Evolutionary conservation across 148 eudicot genomes (phyloP).

Genomic region (Silene conica): DNA sequence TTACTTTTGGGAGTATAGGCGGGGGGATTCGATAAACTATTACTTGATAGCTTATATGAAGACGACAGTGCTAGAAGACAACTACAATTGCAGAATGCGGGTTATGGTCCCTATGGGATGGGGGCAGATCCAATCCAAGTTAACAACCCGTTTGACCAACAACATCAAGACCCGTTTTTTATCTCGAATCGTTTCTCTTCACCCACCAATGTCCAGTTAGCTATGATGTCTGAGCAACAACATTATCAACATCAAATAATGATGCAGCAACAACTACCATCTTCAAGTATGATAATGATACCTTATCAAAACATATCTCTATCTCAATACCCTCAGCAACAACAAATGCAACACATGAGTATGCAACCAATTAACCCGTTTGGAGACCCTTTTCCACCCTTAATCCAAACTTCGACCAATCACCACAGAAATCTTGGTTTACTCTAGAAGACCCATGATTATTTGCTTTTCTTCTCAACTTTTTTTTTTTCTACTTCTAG

Average conservation of each 20-base stretch:
- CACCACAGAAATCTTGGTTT: slow-evolving; percentile 51
- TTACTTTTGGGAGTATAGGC: slow-evolving; percentile 36
- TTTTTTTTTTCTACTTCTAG: neutral
- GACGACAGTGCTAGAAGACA: slow-evolving; percentile 76
- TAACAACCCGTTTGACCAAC: slow-evolving; percentile 53
- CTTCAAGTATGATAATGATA: slow-evolving; percentile 35
- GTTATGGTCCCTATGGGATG: slow-evolving; percentile 51
- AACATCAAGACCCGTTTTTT: slow-evolving; percentile 53
- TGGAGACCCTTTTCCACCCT: slow-evolving; percentile 56
- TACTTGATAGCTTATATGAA: slow-evolving; percentile 86
- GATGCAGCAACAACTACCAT: slow-evolving; percentile 29
- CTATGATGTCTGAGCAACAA: slow-evolving; percentile 34
- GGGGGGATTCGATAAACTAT: slow-evolving; percentile 79
- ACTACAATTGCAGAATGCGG: slow-evolving; percentile 69
- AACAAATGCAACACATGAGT: slow-evolving; percentile 22
- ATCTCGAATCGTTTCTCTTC: slow-evolving; percentile 54
- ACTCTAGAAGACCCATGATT: slow-evolving; percentile 31
- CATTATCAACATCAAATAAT: slow-evolving; percentile 41
- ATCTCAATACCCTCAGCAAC: slow-evolving; percentile 44
- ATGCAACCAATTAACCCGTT: slow-evolving; percentile 49
- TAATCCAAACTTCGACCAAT: slow-evolving; percentile 37
- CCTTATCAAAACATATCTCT: slow-evolving; percentile 42
- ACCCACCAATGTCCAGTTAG: slow-evolving; percentile 77
- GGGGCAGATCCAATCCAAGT: slow-evolving; percentile 28
- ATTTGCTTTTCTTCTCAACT: neutral